Evolutionary conservation across 73 alveolate species (phyloP).

Genomic region (Uronychia setigera): DNA sequence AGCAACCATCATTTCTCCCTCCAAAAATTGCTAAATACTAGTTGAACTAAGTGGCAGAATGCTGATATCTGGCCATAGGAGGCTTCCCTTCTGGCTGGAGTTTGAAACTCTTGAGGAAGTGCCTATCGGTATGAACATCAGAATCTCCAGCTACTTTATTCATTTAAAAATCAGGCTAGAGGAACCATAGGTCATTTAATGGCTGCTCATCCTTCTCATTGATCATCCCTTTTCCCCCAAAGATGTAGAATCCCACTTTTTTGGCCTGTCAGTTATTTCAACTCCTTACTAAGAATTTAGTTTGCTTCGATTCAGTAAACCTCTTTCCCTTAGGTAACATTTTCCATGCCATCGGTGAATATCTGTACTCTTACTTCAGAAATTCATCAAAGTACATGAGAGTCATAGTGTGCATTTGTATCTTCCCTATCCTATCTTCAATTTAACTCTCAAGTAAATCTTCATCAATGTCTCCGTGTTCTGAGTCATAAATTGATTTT

Average conservation of each 20-base stretch:
- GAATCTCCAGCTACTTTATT: not conserved
- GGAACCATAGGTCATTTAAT: slow-evolving; percentile 19
- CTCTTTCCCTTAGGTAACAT: not conserved
- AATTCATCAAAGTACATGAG: not conserved
- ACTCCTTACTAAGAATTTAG: slow-evolving; percentile 14
- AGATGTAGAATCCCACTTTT: slow-evolving; percentile 29
- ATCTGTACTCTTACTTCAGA: not conserved
- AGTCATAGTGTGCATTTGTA: slow-evolving; percentile 25
- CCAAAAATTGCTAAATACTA: slow-evolving; percentile 16
- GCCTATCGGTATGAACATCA: slow-evolving; percentile 1
- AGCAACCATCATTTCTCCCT: slow-evolving; percentile 51
- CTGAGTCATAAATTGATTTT: not conserved
- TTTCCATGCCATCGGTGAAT: not conserved
- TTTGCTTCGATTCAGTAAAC: not conserved
- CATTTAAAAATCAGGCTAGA: slow-evolving; percentile 7
- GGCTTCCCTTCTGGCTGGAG: slow-evolving; percentile 18
- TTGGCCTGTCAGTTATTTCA: slow-evolving; percentile 17
- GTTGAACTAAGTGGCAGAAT: slow-evolving; percentile 10
- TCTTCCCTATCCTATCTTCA: slow-evolving; percentile 3
- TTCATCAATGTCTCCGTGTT: not conserved
- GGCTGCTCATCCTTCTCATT: slow-evolving; percentile 1
- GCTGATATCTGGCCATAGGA: slow-evolving; percentile 16
- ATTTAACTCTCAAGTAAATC: not conserved
- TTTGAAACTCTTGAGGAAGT: not conserved
- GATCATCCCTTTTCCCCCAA: slow-evolving; percentile 46